These are phyloP conservation scores for Nicotiana sylvestris DNA, from an alignment of 257 asterid genomes.

Conservation along the genomic window DNA sequence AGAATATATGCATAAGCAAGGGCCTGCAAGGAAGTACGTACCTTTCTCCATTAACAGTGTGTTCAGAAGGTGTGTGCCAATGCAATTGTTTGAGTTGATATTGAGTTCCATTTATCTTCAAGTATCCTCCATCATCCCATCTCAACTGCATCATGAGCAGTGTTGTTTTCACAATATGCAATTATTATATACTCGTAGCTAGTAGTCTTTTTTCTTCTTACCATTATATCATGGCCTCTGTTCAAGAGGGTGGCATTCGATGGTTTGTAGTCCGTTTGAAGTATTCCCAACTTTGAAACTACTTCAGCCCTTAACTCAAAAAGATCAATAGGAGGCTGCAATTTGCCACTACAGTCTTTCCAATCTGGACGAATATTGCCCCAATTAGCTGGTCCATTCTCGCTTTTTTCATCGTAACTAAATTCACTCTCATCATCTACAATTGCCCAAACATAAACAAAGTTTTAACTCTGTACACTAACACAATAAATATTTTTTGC, in stretches of 20 bases:
- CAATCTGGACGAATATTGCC: conserved; percentile 53
- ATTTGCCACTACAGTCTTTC: conserved; percentile 21
- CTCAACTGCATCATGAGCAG: conserved; percentile 35
- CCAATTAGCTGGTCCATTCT: conserved; percentile 60
- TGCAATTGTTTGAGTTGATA: conserved; percentile 49
- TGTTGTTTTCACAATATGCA: too few species aligned
- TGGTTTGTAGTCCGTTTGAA: conserved; percentile 37
- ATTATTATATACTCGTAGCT: too few species aligned
- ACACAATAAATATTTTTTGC: too few species aligned
- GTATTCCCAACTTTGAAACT: conserved; percentile 41
- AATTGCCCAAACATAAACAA: background rate
- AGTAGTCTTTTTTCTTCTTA: conserved; percentile 10
- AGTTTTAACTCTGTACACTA: background rate
- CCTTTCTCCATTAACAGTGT: conserved; percentile 53
- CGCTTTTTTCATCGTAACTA: conserved; percentile 42
- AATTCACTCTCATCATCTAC: conserved; percentile 65
- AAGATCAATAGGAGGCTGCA: conserved; percentile 83
- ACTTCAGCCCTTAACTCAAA: conserved; percentile 41
- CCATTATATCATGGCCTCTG: conserved; percentile 86
- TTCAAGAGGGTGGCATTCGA: conserved; percentile 59
- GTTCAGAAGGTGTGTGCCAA: conserved; percentile 72
- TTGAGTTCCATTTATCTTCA: conserved; percentile 42
- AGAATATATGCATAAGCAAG: background rate
- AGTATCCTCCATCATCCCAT: conserved; percentile 47
- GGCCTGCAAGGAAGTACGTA: background rate